Base-by-base conservation (phyloP, 2,329 filamentous ascomycete species). In the Aspergillus arachidicola region DNA sequence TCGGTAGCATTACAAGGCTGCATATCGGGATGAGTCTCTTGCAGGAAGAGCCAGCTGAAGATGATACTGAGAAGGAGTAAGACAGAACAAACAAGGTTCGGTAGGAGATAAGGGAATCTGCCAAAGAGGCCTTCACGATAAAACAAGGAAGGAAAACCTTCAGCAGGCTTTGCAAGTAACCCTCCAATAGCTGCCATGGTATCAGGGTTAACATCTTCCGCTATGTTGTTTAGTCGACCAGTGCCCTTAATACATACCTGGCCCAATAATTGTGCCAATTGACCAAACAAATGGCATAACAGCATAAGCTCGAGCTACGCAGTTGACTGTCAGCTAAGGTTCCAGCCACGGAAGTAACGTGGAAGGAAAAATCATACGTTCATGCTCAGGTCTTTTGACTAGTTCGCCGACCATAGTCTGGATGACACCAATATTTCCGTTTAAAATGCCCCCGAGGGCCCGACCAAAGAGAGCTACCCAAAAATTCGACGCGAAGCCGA, bases 251-350 rank as follows among this genome's bases (percentile, higher is more conserved):
- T 45, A 66, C 70, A 59, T 71, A 77, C 76, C 76, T 67, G 94
- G 91, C 0, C 94, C 94, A 59, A 96, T 84, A 67, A 97, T 96
- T 11, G 92, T 96, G 28, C 94, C 94, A 58, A 97, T 89, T 54
- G 87, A 90, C 93, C 94, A 97, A 9, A 97, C 91, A 73, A 97
- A 97, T 0, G 94, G 94, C 92, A 97, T 96, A 51, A 97, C 87
- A 2, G 93, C 89, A 76, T 94, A 97, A 32, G 94, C 94, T 65
- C 90, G 88, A 63, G 93, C 91, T 92, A 70, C 65, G 58, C 28
- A 5, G 38, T 58, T 46, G 54, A 21, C 16, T n/a, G 48, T 64
- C 51, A 69, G 65, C 62, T 64, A 64, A 16, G 11, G 5, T 12
- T 26, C n/a, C 21, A 36, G 14, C 23, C n/a, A 58, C 11, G 11